Base-by-base conservation (phyloP, 768 basidiomycete genomes). In the Russula ochroleuca region DNA sequence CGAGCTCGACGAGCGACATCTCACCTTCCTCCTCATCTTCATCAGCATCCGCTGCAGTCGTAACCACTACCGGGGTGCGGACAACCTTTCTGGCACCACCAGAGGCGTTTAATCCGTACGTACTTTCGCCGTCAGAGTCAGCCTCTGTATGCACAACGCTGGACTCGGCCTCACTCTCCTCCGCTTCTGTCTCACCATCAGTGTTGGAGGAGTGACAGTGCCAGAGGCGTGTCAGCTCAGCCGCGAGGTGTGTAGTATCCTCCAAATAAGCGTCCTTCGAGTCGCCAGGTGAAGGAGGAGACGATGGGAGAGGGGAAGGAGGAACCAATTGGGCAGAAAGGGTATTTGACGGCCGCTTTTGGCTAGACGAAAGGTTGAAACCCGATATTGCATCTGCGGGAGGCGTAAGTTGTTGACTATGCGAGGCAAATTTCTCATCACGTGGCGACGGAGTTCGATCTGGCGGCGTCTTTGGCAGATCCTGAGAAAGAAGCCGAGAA, bases 1-100 rank as follows among this genome's bases (percentile, higher is more conserved):
- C 65, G 47, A 67, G 65, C 63, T 65, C 65, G 40, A 67, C 53
- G 7, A 67, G 65, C 5, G 63, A 54, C 65, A 66, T 66, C 63
- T 66, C 65, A 47, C 63, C 58, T 52, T 61, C 50, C 43, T 59
- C 65, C 43, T 59, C 65, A 8, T 60, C 65, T 6, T 64, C 65
- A 2, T 54, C 56, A 4, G 50, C 51, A 54, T 64, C 57, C 7
- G 57, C 9, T 10, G 50, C 35, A 3, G 48, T 47, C 1, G 49
- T 41, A 56, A 63, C 52, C 25, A n/a, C 55, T 15, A 52, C 47
- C 17, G 54, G 43, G 7, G 47, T 15, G 21, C 48, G 35, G 9
- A 37, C 47, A 25, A 21, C 25, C 21, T 61, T 61, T 21, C 57
- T 21, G 9, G 19, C 33, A 5, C 59, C 33, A 60, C 6, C 6